Evolutionary conservation across 2,329 filamentous ascomycete genomes (phyloP), one percentile per base, ranked within the genome.

Genomic region (Stagonosporopsis cucurbitacearum): DNA sequence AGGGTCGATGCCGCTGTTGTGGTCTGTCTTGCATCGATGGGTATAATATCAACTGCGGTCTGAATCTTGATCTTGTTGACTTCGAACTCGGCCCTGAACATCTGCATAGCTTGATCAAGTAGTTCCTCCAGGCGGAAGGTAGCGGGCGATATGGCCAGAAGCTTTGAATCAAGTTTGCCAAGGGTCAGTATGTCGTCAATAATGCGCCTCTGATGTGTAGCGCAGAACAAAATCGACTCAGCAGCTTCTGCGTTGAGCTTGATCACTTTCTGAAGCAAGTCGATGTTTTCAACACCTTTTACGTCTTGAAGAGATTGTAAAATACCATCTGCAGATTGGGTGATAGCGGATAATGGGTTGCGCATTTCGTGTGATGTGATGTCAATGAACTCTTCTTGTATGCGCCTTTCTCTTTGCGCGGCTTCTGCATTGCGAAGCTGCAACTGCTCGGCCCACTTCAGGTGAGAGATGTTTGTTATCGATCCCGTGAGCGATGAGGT

Each of bases 391-490:
- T 65, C 58, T 28, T 70, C 65, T 28, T 63, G 61, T 42, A 65
- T 64, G 28, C 57, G 61, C 47, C 46, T 55, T 26, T 51, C 54
- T 26, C 51, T 54, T 33, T 58, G 63, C 11, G 53, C 52, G 11
- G 40, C 40, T 22, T 63, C 60, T 4, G 50, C 50, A 26, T 47
- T 53, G 28, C 42, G 42, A 17, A 53, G 65, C 37, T 70, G 69
- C 25, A 67, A 53, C 12, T 60, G 54, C 41, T 73, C 68, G 9
- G 68, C 66, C 67, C 71, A 72, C 50, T 74, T 74, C 22, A 74
- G 65, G 6, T 69, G 64, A 13, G 68, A 71, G 19, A 75, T 72
- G 35, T 75, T 70, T 2, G 69, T 67, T 17, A 75, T 58, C 4
- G 66, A 68, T 8, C 73, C 73, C 42, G 69, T 68, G 15, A 54